Percentiles rank a stretch among this genome's conserved stretches.
phyloP scores from a whole-genome alignment of 139 green algal genomes.

The Coelastrella sp. region DNA sequence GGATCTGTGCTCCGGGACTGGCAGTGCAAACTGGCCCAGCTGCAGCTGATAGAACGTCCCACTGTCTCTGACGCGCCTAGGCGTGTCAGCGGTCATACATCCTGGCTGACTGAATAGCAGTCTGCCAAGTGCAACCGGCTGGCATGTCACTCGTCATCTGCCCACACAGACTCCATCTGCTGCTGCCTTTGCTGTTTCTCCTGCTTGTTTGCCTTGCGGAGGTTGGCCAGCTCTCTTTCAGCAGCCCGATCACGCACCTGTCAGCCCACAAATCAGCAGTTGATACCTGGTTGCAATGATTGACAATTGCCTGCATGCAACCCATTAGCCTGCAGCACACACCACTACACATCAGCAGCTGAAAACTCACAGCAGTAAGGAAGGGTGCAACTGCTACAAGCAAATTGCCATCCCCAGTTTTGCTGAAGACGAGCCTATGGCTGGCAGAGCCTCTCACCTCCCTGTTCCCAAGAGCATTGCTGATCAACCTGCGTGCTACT shows the following conservation, averaged over 20 bases:
- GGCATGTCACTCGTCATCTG: slow-evolving; percentile 33
- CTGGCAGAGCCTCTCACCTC: not conserved
- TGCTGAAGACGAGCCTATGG: not conserved
- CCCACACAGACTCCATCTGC: slow-evolving; percentile 48
- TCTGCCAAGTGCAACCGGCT: not conserved
- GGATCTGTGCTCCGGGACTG: too few species aligned
- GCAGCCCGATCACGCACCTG: slow-evolving; percentile 51
- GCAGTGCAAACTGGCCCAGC: too few species aligned
- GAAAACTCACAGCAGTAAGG: not conserved
- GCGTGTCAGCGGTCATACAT: too few species aligned
- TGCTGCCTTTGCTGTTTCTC: slow-evolving; percentile 22
- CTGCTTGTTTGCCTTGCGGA: slow-evolving; percentile 48
- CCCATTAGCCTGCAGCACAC: not conserved
- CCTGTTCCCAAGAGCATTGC: slow-evolving; percentile 56
- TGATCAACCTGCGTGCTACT: slow-evolving; percentile 59
- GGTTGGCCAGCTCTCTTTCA: slow-evolving; percentile 58
- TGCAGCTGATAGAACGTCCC: too few species aligned
- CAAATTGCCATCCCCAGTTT: not conserved
- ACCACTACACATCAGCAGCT: not conserved
- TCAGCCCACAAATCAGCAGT: not conserved
- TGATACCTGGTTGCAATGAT: not conserved
- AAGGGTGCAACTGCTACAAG: too few species aligned
- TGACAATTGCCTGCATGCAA: not conserved
- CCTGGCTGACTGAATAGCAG: too few species aligned
- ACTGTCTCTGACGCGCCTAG: too few species aligned